Evolutionary conservation across 306 rosid species (phyloP).

Genomic region (Lagenaria siceraria): DNA sequence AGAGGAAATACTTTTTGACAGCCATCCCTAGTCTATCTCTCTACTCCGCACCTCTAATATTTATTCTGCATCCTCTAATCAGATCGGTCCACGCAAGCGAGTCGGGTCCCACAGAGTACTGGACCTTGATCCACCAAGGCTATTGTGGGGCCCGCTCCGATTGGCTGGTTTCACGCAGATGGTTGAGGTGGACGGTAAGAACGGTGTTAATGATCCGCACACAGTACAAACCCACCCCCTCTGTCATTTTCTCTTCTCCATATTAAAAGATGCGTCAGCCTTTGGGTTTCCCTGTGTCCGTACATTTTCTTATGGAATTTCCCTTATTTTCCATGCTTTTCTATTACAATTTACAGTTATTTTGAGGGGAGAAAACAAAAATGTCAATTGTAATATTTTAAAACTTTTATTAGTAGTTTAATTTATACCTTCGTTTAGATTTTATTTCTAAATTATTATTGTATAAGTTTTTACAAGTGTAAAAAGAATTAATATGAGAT

Average conservation of each 20-base stretch:
- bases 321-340: too few species aligned
- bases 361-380: too few species aligned
- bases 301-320: too few species aligned
- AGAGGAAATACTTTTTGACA: background rate
- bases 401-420: too few species aligned
- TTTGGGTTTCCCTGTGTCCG: too few species aligned
- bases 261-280: background rate
- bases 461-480: too few species aligned
- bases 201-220: background rate
- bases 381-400: too few species aligned
- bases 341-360: too few species aligned
- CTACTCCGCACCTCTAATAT: background rate
- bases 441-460: too few species aligned
- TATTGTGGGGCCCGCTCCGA: background rate
- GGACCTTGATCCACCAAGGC: too few species aligned
- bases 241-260: background rate
- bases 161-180: background rate
- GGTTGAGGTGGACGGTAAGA: background rate
- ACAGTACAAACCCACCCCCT: background rate
- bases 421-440: too few species aligned
- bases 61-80: background rate
- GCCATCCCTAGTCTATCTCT: background rate
- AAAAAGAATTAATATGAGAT: too few species aligned
- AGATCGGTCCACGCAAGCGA: background rate
- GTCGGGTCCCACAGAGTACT: background rate